Evolutionary conservation across 495 filamentous ascomycete species (phyloP).

Genomic region (Oidiodendron maius): DNA sequence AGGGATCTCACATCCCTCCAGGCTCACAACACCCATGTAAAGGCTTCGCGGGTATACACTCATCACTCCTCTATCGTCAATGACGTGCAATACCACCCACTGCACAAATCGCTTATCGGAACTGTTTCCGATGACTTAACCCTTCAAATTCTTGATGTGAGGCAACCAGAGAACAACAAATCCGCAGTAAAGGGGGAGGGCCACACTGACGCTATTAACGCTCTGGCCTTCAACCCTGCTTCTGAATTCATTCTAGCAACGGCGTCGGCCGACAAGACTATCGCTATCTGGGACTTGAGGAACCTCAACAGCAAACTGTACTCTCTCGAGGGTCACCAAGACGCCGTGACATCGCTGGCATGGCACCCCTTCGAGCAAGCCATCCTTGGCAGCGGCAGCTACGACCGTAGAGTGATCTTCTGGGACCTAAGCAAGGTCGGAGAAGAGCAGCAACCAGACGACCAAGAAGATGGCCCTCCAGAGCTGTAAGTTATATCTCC

Average conservation of each 20-base stretch:
- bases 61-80: conserved; percentile 91
- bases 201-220: conserved; percentile 90
- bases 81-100: conserved; percentile 90
- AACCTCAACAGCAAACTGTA: conserved; percentile 84
- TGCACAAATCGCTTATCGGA: conserved; percentile 75
- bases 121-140: conserved; percentile 94
- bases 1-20: conserved; percentile 76
- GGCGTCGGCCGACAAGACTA: conserved; percentile 88
- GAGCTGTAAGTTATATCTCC: conserved; percentile 64
- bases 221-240: conserved; percentile 85
- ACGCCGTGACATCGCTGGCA: conserved; percentile 81
- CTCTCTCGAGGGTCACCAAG: conserved; percentile 75
- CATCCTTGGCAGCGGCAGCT: conserved; percentile 83
- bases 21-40: conserved; percentile 62
- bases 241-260: conserved; percentile 84
- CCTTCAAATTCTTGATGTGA: conserved; percentile 83
- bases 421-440: conserved; percentile 91
- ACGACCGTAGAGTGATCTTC: conserved; percentile 89
- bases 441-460: conserved; percentile 90
- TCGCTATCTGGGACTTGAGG: conserved; percentile 91
- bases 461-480: conserved; percentile 93
- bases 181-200: conserved; percentile 59
- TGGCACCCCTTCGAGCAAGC: conserved; percentile 90
- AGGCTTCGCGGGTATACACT: conserved; percentile 67
- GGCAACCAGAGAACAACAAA: conserved; percentile 53